Conservation (phyloP, 768 basidiomycete genomes). For the Megacollybia marginata region DNA sequence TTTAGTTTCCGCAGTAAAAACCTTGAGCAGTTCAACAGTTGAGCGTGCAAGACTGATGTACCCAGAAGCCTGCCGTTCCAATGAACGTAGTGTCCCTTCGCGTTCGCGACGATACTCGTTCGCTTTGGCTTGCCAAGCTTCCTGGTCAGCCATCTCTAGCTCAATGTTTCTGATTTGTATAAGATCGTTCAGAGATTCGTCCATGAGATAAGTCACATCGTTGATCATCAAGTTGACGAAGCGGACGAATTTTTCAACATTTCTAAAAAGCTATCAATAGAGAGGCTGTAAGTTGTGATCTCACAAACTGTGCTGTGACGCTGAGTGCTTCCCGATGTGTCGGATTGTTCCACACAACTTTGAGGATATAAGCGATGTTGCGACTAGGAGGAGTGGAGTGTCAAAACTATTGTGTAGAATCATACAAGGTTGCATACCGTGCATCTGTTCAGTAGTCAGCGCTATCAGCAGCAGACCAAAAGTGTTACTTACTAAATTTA, state of each 20-base stretch:
- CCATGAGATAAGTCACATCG: conserved; percentile 97
- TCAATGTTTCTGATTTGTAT: conserved; percentile 85
- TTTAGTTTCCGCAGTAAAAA: conserved; percentile 89
- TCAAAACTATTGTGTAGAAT: not conserved
- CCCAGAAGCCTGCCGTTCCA: conserved; percentile 79
- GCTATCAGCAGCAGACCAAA: conserved; percentile 5
- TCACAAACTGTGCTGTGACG: conserved; percentile 62
- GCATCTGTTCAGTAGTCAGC: conserved; percentile 33
- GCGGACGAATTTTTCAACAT: conserved; percentile 88
- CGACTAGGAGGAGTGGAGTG: conserved; percentile 40
- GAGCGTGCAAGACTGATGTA: conserved; percentile 84
- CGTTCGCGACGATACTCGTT: conserved; percentile 77
- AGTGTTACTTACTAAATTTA: conserved; percentile 74
- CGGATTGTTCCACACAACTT: conserved; percentile 88
- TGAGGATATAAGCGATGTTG: conserved; percentile 82
- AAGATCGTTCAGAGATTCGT: conserved; percentile 88
- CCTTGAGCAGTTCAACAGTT: conserved; percentile 84
- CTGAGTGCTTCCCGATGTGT: conserved; percentile 82
- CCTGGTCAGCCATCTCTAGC: conserved; percentile 72
- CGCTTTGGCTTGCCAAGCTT: conserved; percentile 60
- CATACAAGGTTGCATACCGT: conserved; percentile 25
- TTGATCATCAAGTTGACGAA: conserved; percentile 99
- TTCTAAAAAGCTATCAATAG: conserved; percentile 31
- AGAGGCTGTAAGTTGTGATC: not conserved
- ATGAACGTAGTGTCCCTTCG: conserved; percentile 64